Percentiles rank a stretch among this genome's conserved stretches.
phyloP scores from a whole-genome alignment of 108 stramenopile species.

The Mayamaea pseudoterrestris region DNA sequence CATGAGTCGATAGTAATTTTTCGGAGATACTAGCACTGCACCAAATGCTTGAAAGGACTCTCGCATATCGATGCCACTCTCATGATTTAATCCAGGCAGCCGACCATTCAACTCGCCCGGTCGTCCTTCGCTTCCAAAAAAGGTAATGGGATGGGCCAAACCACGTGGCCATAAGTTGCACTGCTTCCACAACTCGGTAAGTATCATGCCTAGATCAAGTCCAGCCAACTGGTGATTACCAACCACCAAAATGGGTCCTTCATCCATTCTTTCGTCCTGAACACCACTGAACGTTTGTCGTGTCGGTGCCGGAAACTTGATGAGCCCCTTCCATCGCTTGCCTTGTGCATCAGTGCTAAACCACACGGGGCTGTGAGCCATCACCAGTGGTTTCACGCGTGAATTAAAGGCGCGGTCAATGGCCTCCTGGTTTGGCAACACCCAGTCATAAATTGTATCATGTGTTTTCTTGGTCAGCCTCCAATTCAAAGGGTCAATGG shows the following conservation, averaged over 20 bases:
- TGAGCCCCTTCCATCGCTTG: constrained; percentile 44
- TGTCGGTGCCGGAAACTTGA: constrained; percentile 24
- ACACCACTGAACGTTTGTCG: neutral
- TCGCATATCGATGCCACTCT: neutral
- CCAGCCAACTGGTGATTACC: constrained; percentile 82
- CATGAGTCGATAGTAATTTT: constrained; percentile 81
- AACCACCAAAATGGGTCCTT: constrained; percentile 72
- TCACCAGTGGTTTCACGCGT: constrained; percentile 44
- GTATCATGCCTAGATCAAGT: constrained; percentile 56
- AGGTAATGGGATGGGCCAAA: constrained; percentile 70
- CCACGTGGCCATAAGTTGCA: constrained; percentile 29
- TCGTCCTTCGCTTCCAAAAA: constrained; percentile 18
- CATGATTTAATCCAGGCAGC: constrained; percentile 15
- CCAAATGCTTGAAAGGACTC: constrained; percentile 77
- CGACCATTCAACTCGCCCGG: constrained; percentile 27
- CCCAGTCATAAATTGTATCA: constrained; percentile 72
- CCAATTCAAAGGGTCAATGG: constrained; percentile 47
- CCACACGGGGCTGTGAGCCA: constrained; percentile 53
- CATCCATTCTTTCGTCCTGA: constrained; percentile 5
- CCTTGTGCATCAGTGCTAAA: constrained; percentile 67
- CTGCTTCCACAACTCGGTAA: constrained; percentile 47
- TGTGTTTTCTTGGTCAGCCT: constrained; percentile 22
- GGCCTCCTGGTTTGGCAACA: constrained; percentile 38
- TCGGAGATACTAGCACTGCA: constrained; percentile 84
- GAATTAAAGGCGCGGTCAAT: constrained; percentile 31